These are phyloP conservation scores for Mycena vulgaris DNA, from an alignment of 768 basidiomycete species.

Conservation along the genomic window DNA sequence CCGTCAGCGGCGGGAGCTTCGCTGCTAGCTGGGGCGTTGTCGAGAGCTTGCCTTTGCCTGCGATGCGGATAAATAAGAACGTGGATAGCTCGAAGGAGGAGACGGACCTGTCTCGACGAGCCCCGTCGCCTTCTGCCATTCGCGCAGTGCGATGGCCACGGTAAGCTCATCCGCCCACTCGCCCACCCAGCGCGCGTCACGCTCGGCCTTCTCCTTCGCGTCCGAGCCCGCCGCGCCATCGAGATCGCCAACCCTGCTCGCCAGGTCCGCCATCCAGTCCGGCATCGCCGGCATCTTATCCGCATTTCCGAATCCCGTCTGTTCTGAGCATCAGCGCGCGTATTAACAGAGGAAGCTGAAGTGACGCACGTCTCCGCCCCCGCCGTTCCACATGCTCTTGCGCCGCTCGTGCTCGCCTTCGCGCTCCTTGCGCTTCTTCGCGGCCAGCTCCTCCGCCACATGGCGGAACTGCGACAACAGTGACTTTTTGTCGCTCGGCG, in stretches of 20 bases:
- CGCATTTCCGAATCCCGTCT: not conserved
- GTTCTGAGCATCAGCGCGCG: not conserved
- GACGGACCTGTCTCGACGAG: constrained; percentile 87
- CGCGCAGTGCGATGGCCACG: constrained; percentile 89
- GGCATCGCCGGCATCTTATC: constrained; percentile 71
- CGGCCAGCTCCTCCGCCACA: constrained; percentile 91
- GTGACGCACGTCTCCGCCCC: constrained; percentile 55
- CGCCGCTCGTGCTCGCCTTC: constrained; percentile 94
- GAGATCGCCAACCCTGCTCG: constrained; percentile 68
- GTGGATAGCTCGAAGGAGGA: not conserved
- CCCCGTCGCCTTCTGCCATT: constrained; percentile 90
- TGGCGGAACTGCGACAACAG: constrained; percentile 90
- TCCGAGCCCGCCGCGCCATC: constrained; percentile 60
- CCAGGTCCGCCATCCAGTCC: constrained; percentile 84
- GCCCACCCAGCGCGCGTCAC: constrained; percentile 88
- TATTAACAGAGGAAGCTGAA: not conserved
- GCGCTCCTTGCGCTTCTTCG: constrained; percentile 92
- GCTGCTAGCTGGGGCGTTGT: constrained; percentile 66
- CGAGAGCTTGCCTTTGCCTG: constrained; percentile 68
- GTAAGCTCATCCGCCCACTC: constrained; percentile 95
- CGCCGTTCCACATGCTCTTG: constrained; percentile 78
- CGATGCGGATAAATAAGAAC: not conserved
- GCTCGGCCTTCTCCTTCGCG: constrained; percentile 83
- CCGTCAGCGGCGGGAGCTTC: constrained; percentile 78
- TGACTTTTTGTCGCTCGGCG: constrained; percentile 86